phyloP scores from a whole-genome alignment of 345 rosid species.

The Populus davidiana region DNA sequence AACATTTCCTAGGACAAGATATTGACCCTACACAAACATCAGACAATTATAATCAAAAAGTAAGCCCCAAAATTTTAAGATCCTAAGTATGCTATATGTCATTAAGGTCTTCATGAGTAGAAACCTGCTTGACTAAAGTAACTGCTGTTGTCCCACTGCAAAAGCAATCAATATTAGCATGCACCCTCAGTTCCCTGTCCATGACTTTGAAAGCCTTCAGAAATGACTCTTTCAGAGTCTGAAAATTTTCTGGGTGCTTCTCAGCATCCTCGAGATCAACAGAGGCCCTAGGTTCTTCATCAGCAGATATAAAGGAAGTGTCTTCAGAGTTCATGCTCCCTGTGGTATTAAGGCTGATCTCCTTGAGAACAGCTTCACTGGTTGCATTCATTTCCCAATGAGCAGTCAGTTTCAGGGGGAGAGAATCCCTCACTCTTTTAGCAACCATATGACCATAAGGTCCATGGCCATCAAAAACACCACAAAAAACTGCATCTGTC shows the following conservation, averaged over 20 bases:
- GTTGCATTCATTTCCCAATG: constrained; percentile 68
- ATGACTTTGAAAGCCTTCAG: constrained; percentile 85
- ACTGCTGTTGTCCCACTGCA: constrained; percentile 99
- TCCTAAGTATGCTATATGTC: background rate
- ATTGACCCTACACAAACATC: constrained; percentile 52
- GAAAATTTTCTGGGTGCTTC: constrained; percentile 52
- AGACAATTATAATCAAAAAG: constrained; percentile 8
- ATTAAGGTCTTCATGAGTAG: constrained; percentile 11
- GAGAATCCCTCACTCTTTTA: constrained; percentile 85
- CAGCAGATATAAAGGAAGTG: constrained; percentile 52
- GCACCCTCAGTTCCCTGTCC: constrained; percentile 88
- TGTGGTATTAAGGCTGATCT: constrained; percentile 46
- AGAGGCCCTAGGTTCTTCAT: constrained; percentile 61
- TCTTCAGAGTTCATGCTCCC: constrained; percentile 57
- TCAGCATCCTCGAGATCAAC: constrained; percentile 47
- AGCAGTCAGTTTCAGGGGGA: constrained; percentile 77
- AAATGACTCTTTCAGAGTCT: constrained; percentile 70
- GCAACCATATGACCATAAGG: constrained; percentile 98
- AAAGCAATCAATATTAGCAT: constrained; percentile 70
- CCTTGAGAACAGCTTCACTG: constrained; percentile 48
- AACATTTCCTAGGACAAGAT: constrained; percentile 76
- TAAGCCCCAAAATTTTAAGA: constrained; percentile 7
- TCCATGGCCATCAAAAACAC: constrained; percentile 99
- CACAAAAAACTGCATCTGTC: constrained; percentile 84
- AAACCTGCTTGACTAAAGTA: constrained; percentile 87